These are phyloP conservation scores for Carpinus fangiana DNA, from an alignment of 306 rosid genomes.

Conservation along the genomic window DNA sequence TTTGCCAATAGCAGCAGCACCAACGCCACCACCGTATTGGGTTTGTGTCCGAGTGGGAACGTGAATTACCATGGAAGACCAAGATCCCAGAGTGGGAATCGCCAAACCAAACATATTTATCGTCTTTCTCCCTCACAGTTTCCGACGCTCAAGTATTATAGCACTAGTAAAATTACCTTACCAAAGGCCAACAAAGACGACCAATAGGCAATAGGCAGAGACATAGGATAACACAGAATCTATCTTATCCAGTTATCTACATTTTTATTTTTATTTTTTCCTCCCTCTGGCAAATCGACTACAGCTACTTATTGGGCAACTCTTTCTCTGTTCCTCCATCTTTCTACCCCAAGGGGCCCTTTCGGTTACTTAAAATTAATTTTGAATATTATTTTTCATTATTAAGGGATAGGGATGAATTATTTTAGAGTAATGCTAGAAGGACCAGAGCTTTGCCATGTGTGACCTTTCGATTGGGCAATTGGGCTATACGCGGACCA, in stretches of 20 bases:
- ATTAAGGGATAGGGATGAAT: too few species aligned
- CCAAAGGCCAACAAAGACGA: background rate
- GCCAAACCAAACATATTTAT: slow-evolving; percentile 39
- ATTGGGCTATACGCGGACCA: too few species aligned
- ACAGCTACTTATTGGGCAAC: too few species aligned
- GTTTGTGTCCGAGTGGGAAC: slow-evolving; percentile 14
- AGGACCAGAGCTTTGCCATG: too few species aligned
- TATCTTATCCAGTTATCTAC: slow-evolving; percentile 1
- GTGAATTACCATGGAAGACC: slow-evolving; percentile 36
- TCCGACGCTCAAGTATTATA: background rate
- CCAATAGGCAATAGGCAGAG: background rate
- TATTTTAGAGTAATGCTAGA: too few species aligned
- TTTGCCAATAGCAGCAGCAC: background rate
- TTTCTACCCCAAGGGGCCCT: too few species aligned
- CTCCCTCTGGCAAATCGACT: background rate
- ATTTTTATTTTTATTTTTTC: too few species aligned
- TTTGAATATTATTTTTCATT: too few species aligned
- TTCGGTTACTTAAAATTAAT: too few species aligned
- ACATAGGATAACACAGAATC: background rate
- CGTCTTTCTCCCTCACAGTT: background rate
- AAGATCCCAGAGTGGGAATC: slow-evolving; percentile 46
- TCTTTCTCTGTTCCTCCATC: too few species aligned
- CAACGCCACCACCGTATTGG: slow-evolving; percentile 23
- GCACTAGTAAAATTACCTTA: background rate
- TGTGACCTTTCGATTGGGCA: too few species aligned